Evolutionary conservation across 371 early-diverging fungal species (phyloP).

Genomic region (Saksenaea vasiformis): DNA sequence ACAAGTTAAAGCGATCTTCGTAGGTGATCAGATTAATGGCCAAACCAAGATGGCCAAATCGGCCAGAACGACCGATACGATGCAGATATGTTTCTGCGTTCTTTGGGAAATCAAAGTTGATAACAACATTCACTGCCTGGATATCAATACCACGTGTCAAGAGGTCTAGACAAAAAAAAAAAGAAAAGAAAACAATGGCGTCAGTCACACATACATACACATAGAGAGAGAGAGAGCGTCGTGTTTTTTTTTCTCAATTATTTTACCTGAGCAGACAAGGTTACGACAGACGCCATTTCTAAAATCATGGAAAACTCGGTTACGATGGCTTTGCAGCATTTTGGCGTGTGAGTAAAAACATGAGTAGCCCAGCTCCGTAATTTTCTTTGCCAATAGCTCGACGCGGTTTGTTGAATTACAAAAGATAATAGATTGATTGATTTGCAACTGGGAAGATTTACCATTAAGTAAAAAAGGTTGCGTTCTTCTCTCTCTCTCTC

Average conservation of each 20-base stretch:
- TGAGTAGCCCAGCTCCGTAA: slow-evolving; percentile 97
- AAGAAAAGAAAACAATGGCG: not conserved
- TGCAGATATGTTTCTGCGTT: slow-evolving; percentile 99
- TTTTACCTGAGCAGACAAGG: slow-evolving; percentile 87
- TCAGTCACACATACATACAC: too few species aligned
- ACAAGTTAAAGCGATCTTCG: slow-evolving; percentile 93
- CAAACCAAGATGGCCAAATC: slow-evolving; percentile 96
- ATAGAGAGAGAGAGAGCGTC: too few species aligned
- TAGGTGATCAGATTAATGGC: slow-evolving; percentile 97
- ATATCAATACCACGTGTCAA: slow-evolving; percentile 99
- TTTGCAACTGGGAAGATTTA: too few species aligned
- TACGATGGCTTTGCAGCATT: slow-evolving; percentile 97
- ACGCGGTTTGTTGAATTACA: slow-evolving; percentile 98
- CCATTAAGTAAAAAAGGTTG: not conserved
- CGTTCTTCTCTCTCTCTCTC: not conserved
- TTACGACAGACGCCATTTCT: slow-evolving; percentile 94
- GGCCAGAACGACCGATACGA: slow-evolving; percentile 96
- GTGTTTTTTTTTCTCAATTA: too few species aligned
- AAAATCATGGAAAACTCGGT: slow-evolving; percentile 98
- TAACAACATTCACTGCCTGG: slow-evolving; percentile 98
- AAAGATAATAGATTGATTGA: slow-evolving; percentile 99
- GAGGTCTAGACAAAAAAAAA: slow-evolving; percentile 66
- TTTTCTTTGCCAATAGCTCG: slow-evolving; percentile 95
- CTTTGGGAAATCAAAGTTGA: slow-evolving; percentile 99
- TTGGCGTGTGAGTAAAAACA: slow-evolving; percentile 97